Evolutionary conservation across 805 yeast genomes (phyloP).

Genomic region (Schwanniomyces pseudopolymorphus): DNA sequence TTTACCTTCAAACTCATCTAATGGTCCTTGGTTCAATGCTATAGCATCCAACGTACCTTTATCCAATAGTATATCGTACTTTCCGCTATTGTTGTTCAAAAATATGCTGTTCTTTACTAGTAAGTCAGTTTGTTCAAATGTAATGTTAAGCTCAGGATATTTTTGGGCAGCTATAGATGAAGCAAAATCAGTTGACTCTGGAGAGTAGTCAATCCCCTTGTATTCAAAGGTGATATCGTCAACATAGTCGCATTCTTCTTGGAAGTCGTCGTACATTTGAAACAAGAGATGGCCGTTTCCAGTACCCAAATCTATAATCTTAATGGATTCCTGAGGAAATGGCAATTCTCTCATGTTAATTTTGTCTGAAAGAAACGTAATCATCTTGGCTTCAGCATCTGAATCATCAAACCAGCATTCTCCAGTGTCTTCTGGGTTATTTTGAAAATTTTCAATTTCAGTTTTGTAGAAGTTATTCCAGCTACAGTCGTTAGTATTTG

Average conservation of each 20-base stretch:
- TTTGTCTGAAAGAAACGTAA: constrained; percentile 63
- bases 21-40: constrained; percentile 66
- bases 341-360: constrained; percentile 29
- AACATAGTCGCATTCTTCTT: constrained; percentile 49
- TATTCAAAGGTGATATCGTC: constrained; percentile 15
- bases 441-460: constrained; percentile 69
- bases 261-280: constrained; percentile 62
- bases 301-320: constrained; percentile 83
- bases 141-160: constrained; percentile 33
- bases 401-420: constrained; percentile 96
- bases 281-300: constrained; percentile 93
- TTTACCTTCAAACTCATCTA: constrained; percentile 43
- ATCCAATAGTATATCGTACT: constrained; percentile 78
- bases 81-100: constrained; percentile 29
- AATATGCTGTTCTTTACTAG: constrained; percentile 41
- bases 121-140: constrained; percentile 73
- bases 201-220: constrained; percentile 83
- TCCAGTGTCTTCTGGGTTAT: constrained; percentile 83
- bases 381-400: constrained; percentile 86
- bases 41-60: constrained; percentile 98
- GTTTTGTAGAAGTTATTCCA: constrained; percentile 86
- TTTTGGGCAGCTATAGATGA: constrained; percentile 47
- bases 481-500: constrained; percentile 25
- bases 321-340: constrained; percentile 22
- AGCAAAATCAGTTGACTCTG: constrained; percentile 78